phyloP scores from a whole-genome alignment of 805 yeast genomes.

The Candida golubevii region DNA sequence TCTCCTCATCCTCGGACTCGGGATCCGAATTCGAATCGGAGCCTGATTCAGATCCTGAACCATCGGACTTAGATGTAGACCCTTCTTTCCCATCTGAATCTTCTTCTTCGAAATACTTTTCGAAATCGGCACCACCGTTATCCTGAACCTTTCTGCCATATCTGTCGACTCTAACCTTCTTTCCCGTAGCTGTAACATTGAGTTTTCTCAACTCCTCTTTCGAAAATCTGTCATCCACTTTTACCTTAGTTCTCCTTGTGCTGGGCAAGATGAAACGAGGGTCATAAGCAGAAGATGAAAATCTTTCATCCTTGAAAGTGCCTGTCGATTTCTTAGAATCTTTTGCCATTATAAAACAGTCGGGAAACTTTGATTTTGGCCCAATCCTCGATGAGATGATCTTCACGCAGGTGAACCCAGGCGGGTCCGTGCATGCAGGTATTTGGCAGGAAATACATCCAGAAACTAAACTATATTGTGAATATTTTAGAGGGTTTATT shows the following conservation, averaged over 20 bases:
- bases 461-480: too few species aligned
- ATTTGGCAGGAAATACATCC: too few species aligned
- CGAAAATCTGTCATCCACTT: slow-evolving; percentile 79
- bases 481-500: too few species aligned
- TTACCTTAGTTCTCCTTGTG: slow-evolving; percentile 63
- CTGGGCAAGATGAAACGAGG: slow-evolving; percentile 82
- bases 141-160: slow-evolving; percentile 72
- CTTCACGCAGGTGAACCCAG: slow-evolving; percentile 1
- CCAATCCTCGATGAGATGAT: slow-evolving; percentile 5
- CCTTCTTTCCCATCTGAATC: slow-evolving; percentile 26
- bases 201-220: slow-evolving; percentile 57
- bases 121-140: slow-evolving; percentile 36
- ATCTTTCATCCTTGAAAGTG: slow-evolving; percentile 59
- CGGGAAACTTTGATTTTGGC: too few species aligned
- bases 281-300: slow-evolving; percentile 73
- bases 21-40: slow-evolving; percentile 20
- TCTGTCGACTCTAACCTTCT: slow-evolving; percentile 68
- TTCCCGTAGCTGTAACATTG: slow-evolving; percentile 42
- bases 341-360: slow-evolving; percentile 1
- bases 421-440: too few species aligned
- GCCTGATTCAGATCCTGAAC: slow-evolving; percentile 1
- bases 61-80: slow-evolving; percentile 18
- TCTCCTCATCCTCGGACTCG: slow-evolving; percentile 2
- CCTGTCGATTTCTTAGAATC: slow-evolving; percentile 7
- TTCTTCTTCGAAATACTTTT: slow-evolving; percentile 53